phyloP scores from a whole-genome alignment of 805 yeast genomes.

The Maudiozyma saulgeensis region DNA sequence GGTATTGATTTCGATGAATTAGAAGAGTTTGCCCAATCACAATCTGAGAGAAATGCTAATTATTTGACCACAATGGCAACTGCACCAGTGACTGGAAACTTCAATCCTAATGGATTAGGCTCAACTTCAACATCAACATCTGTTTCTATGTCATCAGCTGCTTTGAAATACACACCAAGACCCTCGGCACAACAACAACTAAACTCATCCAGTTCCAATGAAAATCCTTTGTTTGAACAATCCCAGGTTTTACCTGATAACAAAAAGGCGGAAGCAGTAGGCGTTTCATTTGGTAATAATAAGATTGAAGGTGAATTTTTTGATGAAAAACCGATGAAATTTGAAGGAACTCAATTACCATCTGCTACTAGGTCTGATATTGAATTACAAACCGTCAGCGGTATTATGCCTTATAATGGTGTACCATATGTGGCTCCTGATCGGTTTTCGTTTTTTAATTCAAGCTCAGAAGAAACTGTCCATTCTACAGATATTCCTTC shows the following conservation, averaged over 20 bases:
- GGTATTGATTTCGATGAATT: conserved; percentile 90
- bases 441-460: conserved; percentile 72
- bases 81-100: neutral
- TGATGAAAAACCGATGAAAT: neutral
- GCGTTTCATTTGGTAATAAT: conserved; percentile 34
- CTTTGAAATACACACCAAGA: conserved; percentile 54
- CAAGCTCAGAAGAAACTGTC: conserved; percentile 75
- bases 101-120: conserved; percentile 5
- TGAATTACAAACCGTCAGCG: neutral
- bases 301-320: conserved; percentile 11
- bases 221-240: neutral
- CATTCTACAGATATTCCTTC: conserved; percentile 85
- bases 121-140: conserved; percentile 29
- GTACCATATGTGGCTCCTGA: conserved; percentile 42
- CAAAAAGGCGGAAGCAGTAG: conserved; percentile 10
- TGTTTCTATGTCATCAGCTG: conserved; percentile 37
- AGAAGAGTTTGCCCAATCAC: conserved; percentile 66
- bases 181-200: conserved; percentile 4
- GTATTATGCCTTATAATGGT: neutral
- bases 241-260: neutral
- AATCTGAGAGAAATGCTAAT: conserved; percentile 38
- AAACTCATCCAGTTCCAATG: neutral
- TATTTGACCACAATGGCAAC: conserved; percentile 18
- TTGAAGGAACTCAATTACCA: neutral
- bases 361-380: neutral